These are phyloP conservation scores for Exophiala mesophila DNA, from an alignment of 2,329 filamentous ascomycete genomes.

Conservation along the genomic window DNA sequence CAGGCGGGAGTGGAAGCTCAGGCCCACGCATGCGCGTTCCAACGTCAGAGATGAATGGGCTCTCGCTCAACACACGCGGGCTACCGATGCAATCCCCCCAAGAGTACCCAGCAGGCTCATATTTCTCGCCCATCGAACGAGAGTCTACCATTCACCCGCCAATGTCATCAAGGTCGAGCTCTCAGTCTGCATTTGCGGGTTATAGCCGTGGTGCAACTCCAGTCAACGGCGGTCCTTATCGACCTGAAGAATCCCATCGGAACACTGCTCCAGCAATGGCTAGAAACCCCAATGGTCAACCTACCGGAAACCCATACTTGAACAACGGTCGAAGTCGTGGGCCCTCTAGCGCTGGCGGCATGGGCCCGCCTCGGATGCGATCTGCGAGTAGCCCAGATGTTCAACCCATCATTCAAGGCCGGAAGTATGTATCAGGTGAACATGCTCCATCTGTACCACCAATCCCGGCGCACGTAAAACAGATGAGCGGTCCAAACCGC, in stretches of 20 bases:
- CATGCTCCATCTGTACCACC: conserved; percentile 68
- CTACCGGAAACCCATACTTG: conserved; percentile 59
- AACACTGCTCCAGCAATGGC: conserved; percentile 87
- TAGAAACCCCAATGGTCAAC: conserved; percentile 62
- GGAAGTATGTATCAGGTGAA: conserved; percentile 45
- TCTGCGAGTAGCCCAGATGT: conserved; percentile 97
- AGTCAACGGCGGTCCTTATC: conserved; percentile 55
- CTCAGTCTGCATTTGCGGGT: conserved; percentile 63
- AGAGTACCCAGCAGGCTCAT: conserved; percentile 67
- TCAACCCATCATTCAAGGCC: conserved; percentile 56
- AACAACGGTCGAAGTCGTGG: conserved; percentile 46
- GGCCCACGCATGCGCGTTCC: conserved; percentile 21
- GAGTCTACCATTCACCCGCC: conserved; percentile 35
- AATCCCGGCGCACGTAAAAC: conserved; percentile 65
- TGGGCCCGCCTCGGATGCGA: conserved; percentile 58
- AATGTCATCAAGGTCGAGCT: conserved; percentile 49
- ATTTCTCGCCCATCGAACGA: conserved; percentile 85
- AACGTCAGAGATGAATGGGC: conserved; percentile 14
- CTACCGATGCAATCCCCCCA: conserved; percentile 52
- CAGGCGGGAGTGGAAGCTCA: conserved; percentile 52
- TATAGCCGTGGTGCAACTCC: conserved; percentile 73
- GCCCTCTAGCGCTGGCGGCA: conserved; percentile 9
- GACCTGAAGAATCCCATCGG: conserved; percentile 66
- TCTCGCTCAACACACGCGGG: conserved; percentile 23
- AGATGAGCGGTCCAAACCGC: conserved; percentile 61